Evolutionary conservation across 2,329 filamentous ascomycete genomes (phyloP), one percentile per base, ranked within the genome.

Genomic region (Lecanicillium sp.): DNA sequence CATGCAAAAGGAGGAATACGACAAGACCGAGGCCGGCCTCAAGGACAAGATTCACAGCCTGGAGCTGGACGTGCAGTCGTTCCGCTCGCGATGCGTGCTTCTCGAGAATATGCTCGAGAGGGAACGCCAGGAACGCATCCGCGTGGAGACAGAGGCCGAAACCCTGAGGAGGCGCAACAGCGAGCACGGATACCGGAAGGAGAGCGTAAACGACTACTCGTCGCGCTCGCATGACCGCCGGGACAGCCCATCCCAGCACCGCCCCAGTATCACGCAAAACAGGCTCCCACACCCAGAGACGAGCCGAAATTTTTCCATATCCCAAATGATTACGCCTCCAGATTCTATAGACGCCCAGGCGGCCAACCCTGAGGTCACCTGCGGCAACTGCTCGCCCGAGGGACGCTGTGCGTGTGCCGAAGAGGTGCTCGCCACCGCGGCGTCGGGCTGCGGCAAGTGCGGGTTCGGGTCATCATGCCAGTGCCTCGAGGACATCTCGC

Each of bases 1-100:
- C 4, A 72, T 79, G 43, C 66, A 77, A 33, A 76, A 72, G 50
- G 72, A 74, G 29, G 66, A 66, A 13, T 64, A 77, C 34, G 72
- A 79, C 7, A 71, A 77, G 45, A 63, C 66, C 33, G 74, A 81
- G 46, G 61, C 69, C 39, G 78, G 77, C 4, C 51, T 79, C 42
- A 69, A 69, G 49, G 70, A 74, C n/a, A 72, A 73, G 43, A 70
- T 81, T 18, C 65, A 64, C 31, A 62, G 64, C 33, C 67, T 88
- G 4, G 80, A 85, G 49, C 62, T 72, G 25, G 79, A 87, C 48
- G 64, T 86, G 4, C 77, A 84, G 51, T 75, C 78, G 14, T 79
- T 81, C 48, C 75, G 71, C 28, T 73, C 69, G 19, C 70, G 74
- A 44, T 84, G 79, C 56, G 65, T 75, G 48, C 65, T 72, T 18